Evolutionary conservation across 208 protist species (phyloP).

Genomic region (Leishmania aethiopica): DNA sequence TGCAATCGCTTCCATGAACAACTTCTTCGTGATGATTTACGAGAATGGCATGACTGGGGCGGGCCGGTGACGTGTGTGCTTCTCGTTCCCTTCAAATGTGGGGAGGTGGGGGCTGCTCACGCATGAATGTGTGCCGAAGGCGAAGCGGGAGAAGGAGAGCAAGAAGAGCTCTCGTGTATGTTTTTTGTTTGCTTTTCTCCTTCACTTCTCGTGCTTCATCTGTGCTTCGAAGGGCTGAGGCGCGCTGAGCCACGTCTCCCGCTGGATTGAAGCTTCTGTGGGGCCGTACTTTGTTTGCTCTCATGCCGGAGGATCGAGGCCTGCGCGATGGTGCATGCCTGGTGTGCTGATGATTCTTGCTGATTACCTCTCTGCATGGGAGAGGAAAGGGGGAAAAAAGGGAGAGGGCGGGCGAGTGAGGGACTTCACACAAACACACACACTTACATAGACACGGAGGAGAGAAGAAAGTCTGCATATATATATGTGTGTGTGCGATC

Average conservation of each 20-base stretch:
- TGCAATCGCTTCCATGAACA: constrained; percentile 68
- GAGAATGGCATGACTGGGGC: constrained; percentile 33
- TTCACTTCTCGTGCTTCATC: background rate
- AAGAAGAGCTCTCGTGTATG: background rate
- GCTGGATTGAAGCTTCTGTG: background rate
- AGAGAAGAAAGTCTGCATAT: no score
- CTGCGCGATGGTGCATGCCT: background rate
- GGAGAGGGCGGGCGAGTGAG: background rate
- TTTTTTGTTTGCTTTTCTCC: background rate
- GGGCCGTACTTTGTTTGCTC: background rate
- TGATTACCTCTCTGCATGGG: background rate
- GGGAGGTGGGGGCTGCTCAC: background rate
- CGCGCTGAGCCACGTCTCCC: background rate
- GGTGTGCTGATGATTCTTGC: background rate
- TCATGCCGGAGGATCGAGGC: background rate
- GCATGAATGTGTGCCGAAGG: background rate
- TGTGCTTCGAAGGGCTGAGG: background rate
- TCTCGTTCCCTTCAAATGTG: background rate
- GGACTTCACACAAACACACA: background rate
- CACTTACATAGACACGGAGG: background rate
- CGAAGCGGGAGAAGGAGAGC: background rate
- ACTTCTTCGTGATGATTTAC: constrained; percentile 69
- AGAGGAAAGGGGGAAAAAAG: background rate
- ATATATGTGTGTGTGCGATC: background rate
- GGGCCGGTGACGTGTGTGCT: background rate